Evolutionary conservation across 306 rosid genomes (phyloP).

Genomic region (Bauhinia variegata): DNA sequence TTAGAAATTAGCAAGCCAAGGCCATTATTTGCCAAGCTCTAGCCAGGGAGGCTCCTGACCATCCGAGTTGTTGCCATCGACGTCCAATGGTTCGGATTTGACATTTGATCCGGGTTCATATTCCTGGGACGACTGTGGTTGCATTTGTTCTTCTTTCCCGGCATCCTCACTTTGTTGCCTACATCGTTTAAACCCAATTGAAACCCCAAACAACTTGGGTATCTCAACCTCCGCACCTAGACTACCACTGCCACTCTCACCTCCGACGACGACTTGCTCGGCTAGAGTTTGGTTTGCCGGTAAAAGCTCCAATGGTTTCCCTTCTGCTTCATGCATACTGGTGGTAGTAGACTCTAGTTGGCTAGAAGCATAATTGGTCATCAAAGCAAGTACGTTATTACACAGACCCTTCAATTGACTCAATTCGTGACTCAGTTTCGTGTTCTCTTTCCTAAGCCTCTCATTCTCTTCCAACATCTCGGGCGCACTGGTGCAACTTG

Average conservation of each 20-base stretch:
- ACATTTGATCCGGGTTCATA: slow-evolving; percentile 26
- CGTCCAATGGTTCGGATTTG: slow-evolving; percentile 67
- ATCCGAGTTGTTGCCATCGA: slow-evolving; percentile 35
- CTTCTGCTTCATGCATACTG: slow-evolving; percentile 32
- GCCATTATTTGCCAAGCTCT: slow-evolving; percentile 54
- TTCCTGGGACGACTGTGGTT: too few species aligned
- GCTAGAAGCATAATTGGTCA: slow-evolving; percentile 75
- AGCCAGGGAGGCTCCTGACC: slow-evolving; percentile 60
- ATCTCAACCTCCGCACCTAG: too few species aligned
- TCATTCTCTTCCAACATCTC: slow-evolving; percentile 86
- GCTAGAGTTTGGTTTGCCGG: slow-evolving; percentile 35
- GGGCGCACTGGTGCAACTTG: slow-evolving; percentile 69
- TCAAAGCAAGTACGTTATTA: slow-evolving; percentile 63
- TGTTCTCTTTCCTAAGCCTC: slow-evolving; percentile 78
- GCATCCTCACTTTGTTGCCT: too few species aligned
- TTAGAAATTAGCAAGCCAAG: background rate
- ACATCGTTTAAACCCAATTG: too few species aligned
- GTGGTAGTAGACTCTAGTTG: slow-evolving; percentile 49
- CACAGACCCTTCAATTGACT: slow-evolving; percentile 75
- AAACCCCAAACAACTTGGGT: too few species aligned
- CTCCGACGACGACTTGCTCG: too few species aligned
- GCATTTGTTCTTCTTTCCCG: too few species aligned
- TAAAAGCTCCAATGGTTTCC: slow-evolving; percentile 52
- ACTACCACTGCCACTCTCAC: too few species aligned
- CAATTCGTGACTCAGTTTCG: slow-evolving; percentile 75